Evolutionary conservation across 2,329 filamentous ascomycete species (phyloP).

Genomic region (Diaporthe sp.): DNA sequence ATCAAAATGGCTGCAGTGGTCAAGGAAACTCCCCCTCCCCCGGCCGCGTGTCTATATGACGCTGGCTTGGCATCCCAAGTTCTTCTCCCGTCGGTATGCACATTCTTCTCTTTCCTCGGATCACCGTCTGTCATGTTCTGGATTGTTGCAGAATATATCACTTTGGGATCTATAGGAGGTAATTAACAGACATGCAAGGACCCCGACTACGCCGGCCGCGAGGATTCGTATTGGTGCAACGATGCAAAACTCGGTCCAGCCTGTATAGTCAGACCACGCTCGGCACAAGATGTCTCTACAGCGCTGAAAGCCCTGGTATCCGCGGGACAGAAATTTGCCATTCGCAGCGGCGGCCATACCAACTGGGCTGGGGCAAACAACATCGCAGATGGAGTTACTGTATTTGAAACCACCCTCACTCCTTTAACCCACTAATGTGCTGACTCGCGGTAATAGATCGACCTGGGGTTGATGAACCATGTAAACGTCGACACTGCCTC

Average conservation of each 20-base stretch:
- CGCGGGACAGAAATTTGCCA: background rate
- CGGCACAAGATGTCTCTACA: conserved; percentile 6
- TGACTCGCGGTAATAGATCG: background rate
- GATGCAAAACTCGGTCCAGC: conserved; percentile 8
- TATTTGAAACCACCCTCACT: background rate
- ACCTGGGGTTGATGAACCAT: conserved; percentile 17
- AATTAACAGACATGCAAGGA: no score
- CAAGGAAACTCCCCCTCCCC: background rate
- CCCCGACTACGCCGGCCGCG: background rate
- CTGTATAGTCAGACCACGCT: conserved; percentile 10
- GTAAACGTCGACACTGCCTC: background rate
- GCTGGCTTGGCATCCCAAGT: conserved; percentile 12
- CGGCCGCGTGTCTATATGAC: background rate
- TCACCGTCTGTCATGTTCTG: no score
- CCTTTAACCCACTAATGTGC: background rate
- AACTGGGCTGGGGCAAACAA: conserved; percentile 11
- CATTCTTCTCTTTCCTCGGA: no score
- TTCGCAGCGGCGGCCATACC: conserved; percentile 24
- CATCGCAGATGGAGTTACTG: background rate
- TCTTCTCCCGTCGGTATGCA: background rate
- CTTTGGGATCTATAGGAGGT: no score
- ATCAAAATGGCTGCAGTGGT: background rate
- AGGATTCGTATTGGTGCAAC: conserved; percentile 19
- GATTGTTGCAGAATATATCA: no score
- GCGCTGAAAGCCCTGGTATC: background rate